Percentiles rank a stretch among this genome's conserved stretches.
phyloP scores from a whole-genome alignment of 176 grass and related monocot genomes.

The Lolium multiflorum region DNA sequence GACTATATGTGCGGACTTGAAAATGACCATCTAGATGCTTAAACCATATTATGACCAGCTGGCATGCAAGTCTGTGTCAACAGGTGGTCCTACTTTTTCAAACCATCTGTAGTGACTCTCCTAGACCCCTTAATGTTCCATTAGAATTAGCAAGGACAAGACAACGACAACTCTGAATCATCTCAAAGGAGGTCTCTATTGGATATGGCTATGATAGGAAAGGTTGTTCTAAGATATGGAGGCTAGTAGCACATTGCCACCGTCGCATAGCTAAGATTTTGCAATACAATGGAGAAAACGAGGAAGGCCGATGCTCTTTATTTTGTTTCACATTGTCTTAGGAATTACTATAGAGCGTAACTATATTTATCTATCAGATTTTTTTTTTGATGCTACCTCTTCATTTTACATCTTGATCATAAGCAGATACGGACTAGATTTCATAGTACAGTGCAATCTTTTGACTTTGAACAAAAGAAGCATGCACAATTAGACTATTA shows the following conservation, averaged over 20 bases:
- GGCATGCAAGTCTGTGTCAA: constrained; percentile 55
- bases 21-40: constrained; percentile 60
- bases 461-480: too few relatives aligned
- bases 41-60: constrained; percentile 79
- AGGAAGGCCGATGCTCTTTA: too few relatives aligned
- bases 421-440: too few relatives aligned
- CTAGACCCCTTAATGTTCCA: constrained; percentile 63
- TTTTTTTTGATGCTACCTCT: too few relatives aligned
- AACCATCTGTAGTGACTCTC: constrained; percentile 44
- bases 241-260: not conserved
- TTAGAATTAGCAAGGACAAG: constrained; percentile 34
- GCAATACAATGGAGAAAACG: too few relatives aligned
- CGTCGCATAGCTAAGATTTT: not conserved
- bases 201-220: not conserved
- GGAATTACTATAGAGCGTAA: too few relatives aligned
- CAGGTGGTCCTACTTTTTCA: not conserved
- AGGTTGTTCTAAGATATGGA: not conserved
- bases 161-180: not conserved
- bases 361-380: too few relatives aligned
- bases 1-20: constrained; percentile 75
- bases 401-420: too few relatives aligned
- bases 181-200: not conserved
- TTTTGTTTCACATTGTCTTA: too few relatives aligned
- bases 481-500: too few relatives aligned
- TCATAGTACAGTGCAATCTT: too few relatives aligned